Conservation (phyloP, 2,329 filamentous ascomycete species). For the Aquanectria penicillioides region DNA sequence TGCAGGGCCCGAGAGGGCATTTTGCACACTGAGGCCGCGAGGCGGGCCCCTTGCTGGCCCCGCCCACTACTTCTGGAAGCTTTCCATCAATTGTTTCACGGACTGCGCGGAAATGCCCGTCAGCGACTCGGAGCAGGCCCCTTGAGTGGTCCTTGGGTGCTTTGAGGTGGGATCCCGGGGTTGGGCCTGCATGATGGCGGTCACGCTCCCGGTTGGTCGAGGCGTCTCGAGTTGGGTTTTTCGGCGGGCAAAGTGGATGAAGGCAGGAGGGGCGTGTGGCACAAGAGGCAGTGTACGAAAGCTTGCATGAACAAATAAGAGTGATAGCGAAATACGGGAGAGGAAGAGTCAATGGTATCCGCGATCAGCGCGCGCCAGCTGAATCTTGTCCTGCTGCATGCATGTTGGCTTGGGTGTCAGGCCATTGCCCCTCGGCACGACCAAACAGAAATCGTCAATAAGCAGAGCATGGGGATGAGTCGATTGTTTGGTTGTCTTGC, state of each 20-base stretch:
- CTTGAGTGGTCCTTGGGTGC: slow-evolving; percentile 17
- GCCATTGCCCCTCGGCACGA: not conserved
- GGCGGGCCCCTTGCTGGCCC: not conserved
- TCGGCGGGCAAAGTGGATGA: slow-evolving; percentile 14
- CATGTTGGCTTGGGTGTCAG: slow-evolving; percentile 23
- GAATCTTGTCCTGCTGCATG: slow-evolving; percentile 15
- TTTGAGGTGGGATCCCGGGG: slow-evolving; percentile 25
- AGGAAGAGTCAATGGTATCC: slow-evolving; percentile 9
- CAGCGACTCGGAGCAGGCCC: slow-evolving; percentile 33
- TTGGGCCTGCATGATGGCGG: slow-evolving; percentile 32
- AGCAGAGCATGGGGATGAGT: slow-evolving; percentile 3
- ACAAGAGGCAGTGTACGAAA: slow-evolving; percentile 9
- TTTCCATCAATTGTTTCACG: slow-evolving; percentile 41
- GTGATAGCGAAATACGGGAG: slow-evolving; percentile 8
- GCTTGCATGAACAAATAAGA: slow-evolving; percentile 21
- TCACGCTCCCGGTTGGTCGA: slow-evolving; percentile 32
- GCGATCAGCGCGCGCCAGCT: slow-evolving; percentile 27
- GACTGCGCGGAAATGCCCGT: slow-evolving; percentile 35
- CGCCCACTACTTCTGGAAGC: slow-evolving; percentile 43
- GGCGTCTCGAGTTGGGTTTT: slow-evolving; percentile 25
- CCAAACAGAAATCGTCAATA: slow-evolving; percentile 8
- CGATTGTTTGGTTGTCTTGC: slow-evolving; percentile 6
- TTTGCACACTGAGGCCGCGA: too few species aligned
- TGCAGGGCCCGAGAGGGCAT: slow-evolving; percentile 32
- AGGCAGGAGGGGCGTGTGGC: slow-evolving; percentile 1